These are phyloP conservation scores for Carex arenaria DNA, from an alignment of 202 grass and related monocot species.

Conservation along the genomic window DNA sequence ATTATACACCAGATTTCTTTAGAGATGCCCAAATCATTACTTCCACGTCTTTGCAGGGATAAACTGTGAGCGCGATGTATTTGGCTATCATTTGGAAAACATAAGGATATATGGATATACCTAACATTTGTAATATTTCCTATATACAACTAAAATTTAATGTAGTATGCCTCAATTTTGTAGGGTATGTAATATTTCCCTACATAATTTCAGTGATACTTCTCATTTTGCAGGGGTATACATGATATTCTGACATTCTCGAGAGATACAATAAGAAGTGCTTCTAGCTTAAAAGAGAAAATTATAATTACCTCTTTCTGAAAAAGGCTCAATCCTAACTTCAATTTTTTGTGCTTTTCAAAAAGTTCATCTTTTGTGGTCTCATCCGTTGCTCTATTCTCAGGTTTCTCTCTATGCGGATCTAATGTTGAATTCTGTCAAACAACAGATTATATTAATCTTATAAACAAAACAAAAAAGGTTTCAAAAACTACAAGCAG, in stretches of 20 bases:
- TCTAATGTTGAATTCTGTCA: slow-evolving; percentile 44
- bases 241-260: background rate
- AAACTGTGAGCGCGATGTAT: background rate
- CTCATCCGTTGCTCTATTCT: slow-evolving; percentile 27
- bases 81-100: background rate
- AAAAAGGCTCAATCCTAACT: slow-evolving; percentile 55
- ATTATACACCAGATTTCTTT: background rate
- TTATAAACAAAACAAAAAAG: background rate
- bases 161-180: no score
- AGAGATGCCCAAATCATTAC: background rate
- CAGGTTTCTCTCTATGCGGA: slow-evolving; percentile 1
- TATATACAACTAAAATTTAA: no score
- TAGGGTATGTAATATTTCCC: background rate
- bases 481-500: background rate
- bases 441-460: slow-evolving; percentile 18
- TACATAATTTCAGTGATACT: background rate
- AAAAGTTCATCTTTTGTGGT: slow-evolving; percentile 49
- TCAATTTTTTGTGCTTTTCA: slow-evolving; percentile 63
- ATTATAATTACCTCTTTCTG: slow-evolving; percentile 72
- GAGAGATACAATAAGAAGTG: background rate
- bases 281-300: background rate
- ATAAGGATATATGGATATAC: background rate
- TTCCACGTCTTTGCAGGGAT: background rate
- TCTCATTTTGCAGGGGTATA: background rate
- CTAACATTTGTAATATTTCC: background rate